phyloP scores from a whole-genome alignment of 2,329 filamentous ascomycete genomes.

The Teratosphaeria zuluensis region DNA sequence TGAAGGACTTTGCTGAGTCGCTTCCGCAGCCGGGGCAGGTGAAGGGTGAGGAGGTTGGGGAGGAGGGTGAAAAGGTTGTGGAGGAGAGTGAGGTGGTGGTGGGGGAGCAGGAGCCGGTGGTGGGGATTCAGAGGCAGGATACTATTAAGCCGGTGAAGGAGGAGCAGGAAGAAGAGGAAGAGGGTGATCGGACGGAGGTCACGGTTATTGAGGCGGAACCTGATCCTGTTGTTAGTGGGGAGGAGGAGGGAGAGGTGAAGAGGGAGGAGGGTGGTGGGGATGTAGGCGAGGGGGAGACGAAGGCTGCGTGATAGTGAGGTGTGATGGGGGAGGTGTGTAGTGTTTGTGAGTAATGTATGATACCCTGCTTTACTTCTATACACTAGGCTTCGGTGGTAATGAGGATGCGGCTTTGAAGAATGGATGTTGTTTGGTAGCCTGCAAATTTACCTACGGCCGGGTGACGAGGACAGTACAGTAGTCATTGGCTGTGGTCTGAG shows the following conservation, averaged over 20 bases:
- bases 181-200: not conserved
- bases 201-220: not conserved
- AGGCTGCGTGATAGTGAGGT: not conserved
- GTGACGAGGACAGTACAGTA: too few relatives aligned
- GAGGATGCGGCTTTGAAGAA: too few relatives aligned
- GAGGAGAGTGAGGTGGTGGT: constrained; percentile 4
- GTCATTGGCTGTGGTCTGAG: too few relatives aligned
- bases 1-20: constrained; percentile 9
- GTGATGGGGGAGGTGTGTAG: not conserved
- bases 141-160: constrained; percentile 11
- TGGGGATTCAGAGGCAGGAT: constrained; percentile 8
- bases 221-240: not conserved
- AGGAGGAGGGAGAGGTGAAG: too few relatives aligned
- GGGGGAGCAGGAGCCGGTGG: constrained; percentile 2
- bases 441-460: too few relatives aligned
- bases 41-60: constrained; percentile 6
- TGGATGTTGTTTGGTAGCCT: too few relatives aligned
- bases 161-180: constrained; percentile 12
- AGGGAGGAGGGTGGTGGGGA: too few relatives aligned
- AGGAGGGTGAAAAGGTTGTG: constrained; percentile 1
- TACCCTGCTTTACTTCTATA: not conserved
- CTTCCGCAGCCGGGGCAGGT: constrained; percentile 6
- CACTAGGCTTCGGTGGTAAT: too few relatives aligned
- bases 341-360: not conserved
- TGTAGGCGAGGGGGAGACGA: not conserved